phyloP scores from a whole-genome alignment of 441 rosid genomes.

The Gossypium aridum region DNA sequence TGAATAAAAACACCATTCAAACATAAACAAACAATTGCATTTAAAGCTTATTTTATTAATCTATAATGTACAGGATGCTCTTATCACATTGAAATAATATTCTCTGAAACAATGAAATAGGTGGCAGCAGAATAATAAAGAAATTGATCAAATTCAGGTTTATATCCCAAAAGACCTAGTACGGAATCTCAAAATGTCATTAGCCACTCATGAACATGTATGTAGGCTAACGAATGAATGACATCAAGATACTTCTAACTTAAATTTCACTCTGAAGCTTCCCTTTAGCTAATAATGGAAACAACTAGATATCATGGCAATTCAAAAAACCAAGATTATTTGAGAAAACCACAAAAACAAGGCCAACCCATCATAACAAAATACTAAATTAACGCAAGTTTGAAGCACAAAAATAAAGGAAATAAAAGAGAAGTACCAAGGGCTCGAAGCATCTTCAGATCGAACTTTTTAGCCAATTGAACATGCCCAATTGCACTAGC shows the following conservation, averaged over 20 bases:
- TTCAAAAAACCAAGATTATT: not conserved
- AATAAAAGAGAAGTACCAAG: constrained; percentile 4
- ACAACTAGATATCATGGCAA: not conserved
- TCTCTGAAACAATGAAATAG: not conserved
- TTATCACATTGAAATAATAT: not conserved
- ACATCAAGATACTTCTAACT: not conserved
- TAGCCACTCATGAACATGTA: not conserved
- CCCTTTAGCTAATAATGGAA: not conserved
- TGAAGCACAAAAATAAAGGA: not conserved
- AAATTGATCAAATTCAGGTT: not conserved
- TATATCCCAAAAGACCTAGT: not conserved
- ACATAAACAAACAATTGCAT: not conserved
- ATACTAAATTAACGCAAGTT: not conserved
- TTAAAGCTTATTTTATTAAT: not conserved
- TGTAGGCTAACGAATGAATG: not conserved
- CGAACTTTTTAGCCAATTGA: constrained; percentile 5
- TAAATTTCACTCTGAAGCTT: not conserved
- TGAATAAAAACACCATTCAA: not conserved
- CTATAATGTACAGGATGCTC: not conserved
- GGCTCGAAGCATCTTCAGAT: constrained; percentile 19
- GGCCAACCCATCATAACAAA: not conserved
- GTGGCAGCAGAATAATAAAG: not conserved
- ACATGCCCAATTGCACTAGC: constrained; percentile 10
- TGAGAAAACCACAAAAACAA: not conserved
- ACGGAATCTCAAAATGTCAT: not conserved